Percentiles rank a stretch among this genome's conserved stretches.
phyloP scores from a whole-genome alignment of 305 asterid genomes.

The Fraxinus velutina region DNA sequence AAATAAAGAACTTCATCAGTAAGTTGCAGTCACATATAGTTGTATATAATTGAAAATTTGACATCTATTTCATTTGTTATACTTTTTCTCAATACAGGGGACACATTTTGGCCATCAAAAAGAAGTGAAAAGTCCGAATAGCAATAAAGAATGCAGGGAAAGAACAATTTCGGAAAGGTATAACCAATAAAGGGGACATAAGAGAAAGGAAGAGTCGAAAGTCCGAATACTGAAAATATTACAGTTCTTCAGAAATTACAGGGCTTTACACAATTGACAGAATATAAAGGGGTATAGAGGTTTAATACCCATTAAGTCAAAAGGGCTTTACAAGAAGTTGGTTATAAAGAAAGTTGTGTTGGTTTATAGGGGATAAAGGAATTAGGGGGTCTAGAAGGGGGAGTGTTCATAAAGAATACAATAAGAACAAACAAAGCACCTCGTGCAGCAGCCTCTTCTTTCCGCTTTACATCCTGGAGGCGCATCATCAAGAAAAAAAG shows the following conservation, averaged over 20 bases:
- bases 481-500: not conserved
- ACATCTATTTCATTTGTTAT: not conserved
- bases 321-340: not conserved
- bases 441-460: slow-evolving; percentile 94
- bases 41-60: not conserved
- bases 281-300: not conserved
- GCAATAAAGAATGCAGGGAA: not conserved
- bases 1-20: slow-evolving; percentile 5
- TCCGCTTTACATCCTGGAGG: slow-evolving; percentile 73
- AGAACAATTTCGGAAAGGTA: not conserved
- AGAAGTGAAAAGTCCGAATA: not conserved
- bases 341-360: not conserved
- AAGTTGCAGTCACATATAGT: not conserved
- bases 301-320: not conserved
- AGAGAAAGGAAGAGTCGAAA: not conserved
- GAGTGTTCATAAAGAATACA: not conserved
- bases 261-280: not conserved
- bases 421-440: slow-evolving; percentile 44
- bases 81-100: not conserved
- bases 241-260: not conserved
- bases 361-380: not conserved
- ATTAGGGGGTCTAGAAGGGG: not conserved
- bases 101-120: not conserved
- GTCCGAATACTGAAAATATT: not conserved
- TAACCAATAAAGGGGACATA: not conserved